Evolutionary conservation across 2,329 filamentous ascomycete species (phyloP).

Genomic region (Cercospora zeae-maydis): DNA sequence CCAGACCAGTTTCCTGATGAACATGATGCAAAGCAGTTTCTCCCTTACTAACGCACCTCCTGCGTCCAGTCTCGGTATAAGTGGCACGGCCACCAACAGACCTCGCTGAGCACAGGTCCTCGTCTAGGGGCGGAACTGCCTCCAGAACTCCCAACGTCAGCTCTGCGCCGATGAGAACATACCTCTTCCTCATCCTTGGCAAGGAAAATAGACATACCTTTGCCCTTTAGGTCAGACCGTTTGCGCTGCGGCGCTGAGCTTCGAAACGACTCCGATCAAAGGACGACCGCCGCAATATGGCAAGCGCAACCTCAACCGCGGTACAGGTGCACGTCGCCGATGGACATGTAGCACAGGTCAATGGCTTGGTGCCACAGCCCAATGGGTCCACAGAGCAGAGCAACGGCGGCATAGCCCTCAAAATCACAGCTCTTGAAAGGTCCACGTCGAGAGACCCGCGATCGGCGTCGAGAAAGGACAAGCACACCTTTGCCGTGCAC

Average conservation of each 20-base stretch:
- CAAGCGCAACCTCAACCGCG: slow-evolving; percentile 5
- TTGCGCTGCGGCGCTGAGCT: neutral
- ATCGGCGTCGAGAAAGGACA: slow-evolving; percentile 63
- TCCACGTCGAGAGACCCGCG: neutral
- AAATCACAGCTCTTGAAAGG: neutral
- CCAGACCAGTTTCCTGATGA: neutral
- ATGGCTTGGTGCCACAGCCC: slow-evolving; percentile 1
- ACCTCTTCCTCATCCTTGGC: neutral
- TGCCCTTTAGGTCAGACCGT: neutral
- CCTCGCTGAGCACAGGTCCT: neutral
- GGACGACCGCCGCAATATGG: neutral
- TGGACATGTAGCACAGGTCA: neutral
- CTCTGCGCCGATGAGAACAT: neutral
- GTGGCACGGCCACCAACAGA: neutral
- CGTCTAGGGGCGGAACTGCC: neutral
- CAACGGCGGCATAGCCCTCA: neutral
- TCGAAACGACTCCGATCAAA: neutral
- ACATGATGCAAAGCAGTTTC: neutral
- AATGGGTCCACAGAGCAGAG: neutral
- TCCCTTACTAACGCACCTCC: neutral
- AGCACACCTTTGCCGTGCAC: slow-evolving; percentile 87
- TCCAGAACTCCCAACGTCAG: neutral
- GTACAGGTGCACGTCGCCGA: slow-evolving; percentile 6
- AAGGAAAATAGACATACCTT: neutral
- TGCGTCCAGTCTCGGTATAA: neutral